A percentile compares a stretch with the other conserved stretches of the same genome.
Evolutionary conservation across 2,329 filamentous ascomycete genomes (phyloP).

Genomic region (Eutypella sp.): DNA sequence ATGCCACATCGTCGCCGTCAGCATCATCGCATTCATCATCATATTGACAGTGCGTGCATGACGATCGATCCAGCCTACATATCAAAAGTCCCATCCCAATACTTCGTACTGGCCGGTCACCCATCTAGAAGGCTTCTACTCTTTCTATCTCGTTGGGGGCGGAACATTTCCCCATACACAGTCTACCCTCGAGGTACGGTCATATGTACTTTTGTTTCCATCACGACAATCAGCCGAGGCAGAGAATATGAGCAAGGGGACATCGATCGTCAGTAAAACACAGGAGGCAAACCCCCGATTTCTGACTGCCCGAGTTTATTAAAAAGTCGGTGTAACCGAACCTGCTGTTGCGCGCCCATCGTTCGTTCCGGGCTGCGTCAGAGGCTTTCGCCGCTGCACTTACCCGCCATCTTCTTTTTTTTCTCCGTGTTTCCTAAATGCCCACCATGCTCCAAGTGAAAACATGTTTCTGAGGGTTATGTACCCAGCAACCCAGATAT

Average conservation of each 20-base stretch:
- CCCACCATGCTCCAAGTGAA: too few species aligned
- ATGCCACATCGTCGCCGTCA: too few species aligned
- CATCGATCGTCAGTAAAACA: background rate
- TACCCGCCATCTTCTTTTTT: background rate
- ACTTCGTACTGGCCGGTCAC: background rate
- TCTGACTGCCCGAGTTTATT: slow-evolving; percentile 5
- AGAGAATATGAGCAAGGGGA: background rate
- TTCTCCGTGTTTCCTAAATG: background rate
- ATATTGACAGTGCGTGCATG: slow-evolving; percentile 18
- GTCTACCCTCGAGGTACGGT: too few species aligned
- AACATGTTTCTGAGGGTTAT: too few species aligned
- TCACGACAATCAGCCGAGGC: too few species aligned
- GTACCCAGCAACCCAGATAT: too few species aligned
- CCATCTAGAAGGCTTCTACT: too few species aligned
- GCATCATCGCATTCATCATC: slow-evolving; percentile 11
- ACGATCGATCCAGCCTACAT: background rate
- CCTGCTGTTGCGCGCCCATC: slow-evolving; percentile 11
- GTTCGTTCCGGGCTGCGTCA: slow-evolving; percentile 12
- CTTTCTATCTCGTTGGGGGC: slow-evolving; percentile 3
- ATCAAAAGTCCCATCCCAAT: background rate
- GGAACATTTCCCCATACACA: slow-evolving; percentile 4
- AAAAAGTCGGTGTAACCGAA: slow-evolving; percentile 20
- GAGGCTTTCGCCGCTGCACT: slow-evolving; percentile 4
- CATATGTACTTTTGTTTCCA: background rate
- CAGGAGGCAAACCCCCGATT: background rate